Conservation (phyloP, 495 filamentous ascomycete genomes). For the Halenospora varia region DNA sequence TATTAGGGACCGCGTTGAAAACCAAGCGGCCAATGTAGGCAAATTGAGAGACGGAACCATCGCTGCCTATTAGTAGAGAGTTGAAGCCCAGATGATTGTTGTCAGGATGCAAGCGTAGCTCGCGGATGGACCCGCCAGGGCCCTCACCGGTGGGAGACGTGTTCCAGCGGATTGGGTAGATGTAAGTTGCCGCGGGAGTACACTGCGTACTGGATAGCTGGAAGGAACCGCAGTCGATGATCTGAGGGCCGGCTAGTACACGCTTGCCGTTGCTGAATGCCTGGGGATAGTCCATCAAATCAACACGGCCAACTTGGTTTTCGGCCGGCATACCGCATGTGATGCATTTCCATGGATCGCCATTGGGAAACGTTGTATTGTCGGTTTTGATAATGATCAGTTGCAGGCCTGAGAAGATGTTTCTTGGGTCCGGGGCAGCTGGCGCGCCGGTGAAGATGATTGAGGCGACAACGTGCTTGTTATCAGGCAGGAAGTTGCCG, state of each 20-base stretch:
- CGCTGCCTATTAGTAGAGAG: conserved; percentile 1
- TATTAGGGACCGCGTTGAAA: conserved; percentile 21
- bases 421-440: conserved; percentile 11
- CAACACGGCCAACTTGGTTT: conserved; percentile 10
- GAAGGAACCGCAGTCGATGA: conserved; percentile 23
- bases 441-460: conserved; percentile 24
- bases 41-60: background rate
- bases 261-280: conserved; percentile 25
- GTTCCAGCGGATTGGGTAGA: conserved; percentile 25
- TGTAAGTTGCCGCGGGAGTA: conserved; percentile 13
- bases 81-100: conserved; percentile 22
- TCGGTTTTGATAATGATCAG: conserved; percentile 23
- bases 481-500: conserved; percentile 27
- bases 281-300: conserved; percentile 22
- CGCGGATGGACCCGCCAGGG: conserved; percentile 19
- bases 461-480: conserved; percentile 23
- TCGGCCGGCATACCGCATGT: conserved; percentile 24
- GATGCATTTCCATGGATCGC: conserved; percentile 26
- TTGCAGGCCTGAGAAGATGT: conserved; percentile 21
- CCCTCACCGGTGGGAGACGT: conserved; percentile 15
- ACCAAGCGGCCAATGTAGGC: conserved; percentile 17
- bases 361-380: conserved; percentile 21
- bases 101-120: conserved; percentile 20
- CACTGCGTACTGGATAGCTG: conserved; percentile 13
- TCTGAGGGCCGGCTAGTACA: conserved; percentile 16